A percentile compares a stretch with the other conserved stretches of the same genome.
These are phyloP conservation scores for Phellopilus nigrolimitatus DNA, from an alignment of 1,284 basidiomycete genomes.

Conservation along the genomic window DNA sequence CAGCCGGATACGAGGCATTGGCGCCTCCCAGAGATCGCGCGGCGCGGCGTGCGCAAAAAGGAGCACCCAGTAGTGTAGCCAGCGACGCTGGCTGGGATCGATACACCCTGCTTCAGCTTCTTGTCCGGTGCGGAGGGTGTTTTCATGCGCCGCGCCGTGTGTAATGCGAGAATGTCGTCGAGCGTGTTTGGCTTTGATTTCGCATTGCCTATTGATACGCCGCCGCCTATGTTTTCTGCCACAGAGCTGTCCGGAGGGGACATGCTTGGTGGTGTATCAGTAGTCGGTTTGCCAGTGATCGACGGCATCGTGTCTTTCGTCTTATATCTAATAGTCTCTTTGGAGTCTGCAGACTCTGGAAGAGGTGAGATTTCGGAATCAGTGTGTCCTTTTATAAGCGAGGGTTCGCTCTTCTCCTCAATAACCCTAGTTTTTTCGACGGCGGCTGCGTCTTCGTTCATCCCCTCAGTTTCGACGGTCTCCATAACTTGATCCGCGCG, in stretches of 20 bases:
- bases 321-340: neutral
- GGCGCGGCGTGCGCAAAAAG: slow-evolving; percentile 55
- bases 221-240: neutral
- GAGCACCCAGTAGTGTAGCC: slow-evolving; percentile 69
- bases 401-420: neutral
- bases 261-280: neutral
- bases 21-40: slow-evolving; percentile 38
- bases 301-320: neutral
- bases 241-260: neutral
- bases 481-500: slow-evolving; percentile 48
- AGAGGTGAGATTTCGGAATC: neutral
- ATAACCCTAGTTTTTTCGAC: slow-evolving; percentile 29
- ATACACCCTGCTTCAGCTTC: slow-evolving; percentile 60
- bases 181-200: slow-evolving; percentile 35
- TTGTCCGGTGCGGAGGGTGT: slow-evolving; percentile 34
- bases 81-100: slow-evolving; percentile 73
- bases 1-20: slow-evolving; percentile 40
- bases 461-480: slow-evolving; percentile 24
- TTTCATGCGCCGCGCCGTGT: slow-evolving; percentile 69
- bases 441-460: slow-evolving; percentile 34
- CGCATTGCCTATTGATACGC: neutral
- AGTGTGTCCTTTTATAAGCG: neutral
- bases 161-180: slow-evolving; percentile 58
- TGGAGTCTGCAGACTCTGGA: neutral
- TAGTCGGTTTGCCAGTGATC: neutral